phyloP scores from a whole-genome alignment of 108 stramenopile genomes.

The Cyclostephanos tholiformis region DNA sequence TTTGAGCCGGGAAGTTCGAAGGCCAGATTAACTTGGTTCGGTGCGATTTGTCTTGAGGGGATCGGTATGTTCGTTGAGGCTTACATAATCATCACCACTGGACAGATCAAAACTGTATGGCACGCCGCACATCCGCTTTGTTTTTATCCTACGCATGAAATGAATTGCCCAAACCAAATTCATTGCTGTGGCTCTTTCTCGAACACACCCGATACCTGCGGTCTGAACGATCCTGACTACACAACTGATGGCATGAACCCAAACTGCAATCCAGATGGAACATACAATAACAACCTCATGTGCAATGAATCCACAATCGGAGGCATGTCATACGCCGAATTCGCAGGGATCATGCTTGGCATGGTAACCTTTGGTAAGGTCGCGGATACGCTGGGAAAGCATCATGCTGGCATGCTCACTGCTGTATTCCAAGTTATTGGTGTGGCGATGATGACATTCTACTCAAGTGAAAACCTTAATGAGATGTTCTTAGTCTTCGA shows the following conservation, averaged over 20 bases:
- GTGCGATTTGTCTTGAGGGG: slow-evolving; percentile 21
- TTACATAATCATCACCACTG: slow-evolving; percentile 32
- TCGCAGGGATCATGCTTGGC: slow-evolving; percentile 44
- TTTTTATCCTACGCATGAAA: slow-evolving; percentile 6
- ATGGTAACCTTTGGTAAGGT: slow-evolving; percentile 32
- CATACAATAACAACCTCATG: slow-evolving; percentile 4
- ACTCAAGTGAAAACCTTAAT: neutral
- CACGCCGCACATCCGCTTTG: slow-evolving; percentile 11
- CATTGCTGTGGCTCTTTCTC: slow-evolving; percentile 5
- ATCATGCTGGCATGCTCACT: slow-evolving; percentile 16
- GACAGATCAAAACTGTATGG: slow-evolving; percentile 29
- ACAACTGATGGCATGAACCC: neutral
- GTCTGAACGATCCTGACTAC: neutral
- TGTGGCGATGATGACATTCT: slow-evolving; percentile 20
- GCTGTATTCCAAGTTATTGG: slow-evolving; percentile 3
- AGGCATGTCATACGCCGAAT: slow-evolving; percentile 29
- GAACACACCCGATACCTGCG: slow-evolving; percentile 4
- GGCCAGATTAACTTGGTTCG: slow-evolving; percentile 25
- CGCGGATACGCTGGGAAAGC: slow-evolving; percentile 20
- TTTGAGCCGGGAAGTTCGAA: slow-evolving; percentile 4
- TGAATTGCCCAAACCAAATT: neutral
- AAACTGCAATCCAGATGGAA: slow-evolving; percentile 12
- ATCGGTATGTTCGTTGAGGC: slow-evolving; percentile 36
- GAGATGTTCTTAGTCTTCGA: slow-evolving; percentile 6
- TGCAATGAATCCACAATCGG: neutral